Evolutionary conservation across 805 yeast genomes (phyloP), one percentile per base, ranked within the genome.

Genomic region (Kregervanrija fluxuum): DNA sequence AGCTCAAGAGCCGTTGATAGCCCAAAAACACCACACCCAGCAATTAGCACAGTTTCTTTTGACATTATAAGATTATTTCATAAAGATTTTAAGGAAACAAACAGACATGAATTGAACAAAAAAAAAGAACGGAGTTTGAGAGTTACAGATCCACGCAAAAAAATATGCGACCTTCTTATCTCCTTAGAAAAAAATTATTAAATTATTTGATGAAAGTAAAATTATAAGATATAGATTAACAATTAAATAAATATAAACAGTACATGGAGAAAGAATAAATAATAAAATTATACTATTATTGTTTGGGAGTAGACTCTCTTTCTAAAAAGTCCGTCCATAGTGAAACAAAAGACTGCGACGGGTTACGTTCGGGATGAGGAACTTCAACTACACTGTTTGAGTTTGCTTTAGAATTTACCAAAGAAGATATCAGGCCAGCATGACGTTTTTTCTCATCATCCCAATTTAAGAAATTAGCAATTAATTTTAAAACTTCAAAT

Each of bases 401-500:
- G 36, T 54, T 56, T 5, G 59, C 45, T 40, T 45, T 56, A 4
- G 52, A 48, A n/a, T 46, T 43, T 6, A 22, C 8, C 3, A 52
- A 48, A 9, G 59, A 34, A 11, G 54, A 54, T 30, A 75, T 58
- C 42, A 87, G 65, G 0, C 96, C 96, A 1, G 95, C 95, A 48
- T 81, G 85, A 17, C 78, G 68, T 55, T 75, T 80, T 60, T 85
- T 80, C 37, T 75, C 80, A 41, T 87, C 93, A 62, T 85, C 91
- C 99, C 99, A 93, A 47, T 77, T 83, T 47, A 93, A 69, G 52
- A 83, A 81, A 48, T 86, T 85, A 10, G 95, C 76, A 36, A 93
- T 83, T 48, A 93, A 73, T 59, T 79, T 85, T 40, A 93, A 71
- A 4, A 93, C 95, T 70, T 93, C 98, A 60, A 85, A 93, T 64